Conservation (phyloP, 228 moss, liverwort and hornwort genomes). For the Sphagnum magellanicum region DNA sequence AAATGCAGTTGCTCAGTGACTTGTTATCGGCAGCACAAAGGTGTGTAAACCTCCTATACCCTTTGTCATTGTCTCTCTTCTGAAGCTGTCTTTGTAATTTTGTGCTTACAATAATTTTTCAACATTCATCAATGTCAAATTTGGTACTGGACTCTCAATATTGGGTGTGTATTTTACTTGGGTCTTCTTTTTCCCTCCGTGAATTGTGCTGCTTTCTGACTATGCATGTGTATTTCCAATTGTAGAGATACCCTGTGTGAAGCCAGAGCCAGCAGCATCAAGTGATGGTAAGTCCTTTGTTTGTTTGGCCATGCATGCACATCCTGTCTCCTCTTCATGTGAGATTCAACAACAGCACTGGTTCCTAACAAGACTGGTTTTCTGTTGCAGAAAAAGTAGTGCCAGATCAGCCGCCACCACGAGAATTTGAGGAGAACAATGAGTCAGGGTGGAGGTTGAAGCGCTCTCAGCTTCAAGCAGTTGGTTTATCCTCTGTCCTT, state of each 20-base stretch:
- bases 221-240: neutral
- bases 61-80: neutral
- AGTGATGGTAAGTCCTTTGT: constrained; percentile 27
- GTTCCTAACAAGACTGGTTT: no score
- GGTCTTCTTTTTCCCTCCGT: neutral
- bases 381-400: no score
- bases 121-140: no score
- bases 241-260: constrained; percentile 66
- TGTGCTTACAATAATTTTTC: no score
- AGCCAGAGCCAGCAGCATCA: constrained; percentile 27
- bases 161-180: neutral
- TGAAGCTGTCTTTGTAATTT: no score
- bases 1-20: constrained; percentile 69
- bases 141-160: no score
- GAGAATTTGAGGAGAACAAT: constrained; percentile 39
- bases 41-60: constrained; percentile 16
- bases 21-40: constrained; percentile 85
- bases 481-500: constrained; percentile 44
- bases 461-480: constrained; percentile 68
- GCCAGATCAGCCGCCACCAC: constrained; percentile 16
- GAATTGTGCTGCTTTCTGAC: no score
- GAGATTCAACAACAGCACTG: no score
- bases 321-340: no score
- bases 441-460: constrained; percentile 61
- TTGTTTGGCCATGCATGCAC: no score